phyloP scores from a whole-genome alignment of 768 basidiomycete species.

The Dioszegia aurantiaca region DNA sequence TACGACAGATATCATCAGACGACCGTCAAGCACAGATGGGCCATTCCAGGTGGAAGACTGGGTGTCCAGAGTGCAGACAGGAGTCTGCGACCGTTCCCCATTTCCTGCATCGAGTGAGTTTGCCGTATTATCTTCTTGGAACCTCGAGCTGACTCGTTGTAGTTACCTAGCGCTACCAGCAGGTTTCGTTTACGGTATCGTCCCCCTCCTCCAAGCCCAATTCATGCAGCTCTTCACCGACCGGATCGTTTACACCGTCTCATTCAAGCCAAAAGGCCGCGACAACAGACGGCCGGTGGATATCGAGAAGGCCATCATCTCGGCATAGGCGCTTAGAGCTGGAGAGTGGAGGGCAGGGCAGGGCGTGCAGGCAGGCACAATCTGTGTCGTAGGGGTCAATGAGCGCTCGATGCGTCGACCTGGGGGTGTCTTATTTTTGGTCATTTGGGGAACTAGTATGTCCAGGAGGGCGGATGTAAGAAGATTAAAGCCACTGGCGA shows the following conservation, averaged over 20 bases:
- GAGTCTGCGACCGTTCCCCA: constrained; percentile 22
- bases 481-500: too few species aligned
- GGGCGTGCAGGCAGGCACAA: neutral
- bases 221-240: constrained; percentile 46
- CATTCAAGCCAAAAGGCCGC: constrained; percentile 28
- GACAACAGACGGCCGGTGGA: constrained; percentile 21
- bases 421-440: too few species aligned
- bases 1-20: constrained; percentile 41
- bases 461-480: neutral
- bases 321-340: neutral
- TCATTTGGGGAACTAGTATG: neutral
- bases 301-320: constrained; percentile 19
- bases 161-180: constrained; percentile 39
- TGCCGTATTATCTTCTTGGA: neutral
- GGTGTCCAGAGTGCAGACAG: constrained; percentile 24
- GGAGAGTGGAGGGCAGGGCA: neutral
- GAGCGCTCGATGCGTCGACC: too few species aligned
- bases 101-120: constrained; percentile 27
- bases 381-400: neutral
- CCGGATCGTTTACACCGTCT: constrained; percentile 33
- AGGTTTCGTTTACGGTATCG: constrained; percentile 39
- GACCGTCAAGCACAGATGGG: constrained; percentile 31
- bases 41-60: constrained; percentile 18
- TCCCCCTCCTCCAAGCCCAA: constrained; percentile 42
- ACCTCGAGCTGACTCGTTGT: neutral